phyloP scores from a whole-genome alignment of 208 protist species.

The Leptomonas pyrrhocoris region DNA sequence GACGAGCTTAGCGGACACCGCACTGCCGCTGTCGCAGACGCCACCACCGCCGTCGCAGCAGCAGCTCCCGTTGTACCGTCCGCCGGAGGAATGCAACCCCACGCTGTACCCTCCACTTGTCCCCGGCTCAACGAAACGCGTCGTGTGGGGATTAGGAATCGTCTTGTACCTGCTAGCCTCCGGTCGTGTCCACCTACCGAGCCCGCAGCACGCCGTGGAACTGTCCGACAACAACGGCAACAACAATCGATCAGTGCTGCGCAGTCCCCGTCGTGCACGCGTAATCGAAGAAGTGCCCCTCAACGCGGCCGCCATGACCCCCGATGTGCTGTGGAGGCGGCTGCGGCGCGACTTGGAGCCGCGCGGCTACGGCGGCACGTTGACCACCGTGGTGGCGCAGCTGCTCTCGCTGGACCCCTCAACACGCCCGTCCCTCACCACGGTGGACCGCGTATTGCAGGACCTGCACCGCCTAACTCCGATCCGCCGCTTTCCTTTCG shows the following conservation, averaged over 20 bases:
- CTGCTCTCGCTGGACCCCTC: slow-evolving; percentile 70
- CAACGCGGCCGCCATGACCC: slow-evolving; percentile 57
- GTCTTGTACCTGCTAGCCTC: slow-evolving; percentile 52
- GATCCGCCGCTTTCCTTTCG: slow-evolving; percentile 77
- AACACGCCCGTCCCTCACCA: slow-evolving; percentile 56
- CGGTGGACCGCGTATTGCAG: slow-evolving; percentile 48
- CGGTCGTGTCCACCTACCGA: slow-evolving; percentile 21
- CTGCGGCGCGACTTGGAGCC: slow-evolving; percentile 50
- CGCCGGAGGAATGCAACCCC: slow-evolving; percentile 28
- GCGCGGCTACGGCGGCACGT: slow-evolving; percentile 48
- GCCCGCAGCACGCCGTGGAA: neutral
- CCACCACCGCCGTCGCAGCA: too few species aligned
- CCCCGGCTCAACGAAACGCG: slow-evolving; percentile 29
- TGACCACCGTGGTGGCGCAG: slow-evolving; percentile 53
- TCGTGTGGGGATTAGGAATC: slow-evolving; percentile 66
- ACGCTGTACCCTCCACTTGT: neutral
- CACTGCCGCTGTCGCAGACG: too few species aligned
- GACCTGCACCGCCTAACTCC: slow-evolving; percentile 64
- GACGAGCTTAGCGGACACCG: neutral
- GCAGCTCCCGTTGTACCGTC: slow-evolving; percentile 6
- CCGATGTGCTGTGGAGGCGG: slow-evolving; percentile 44
- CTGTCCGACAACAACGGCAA: neutral
- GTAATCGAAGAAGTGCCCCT: slow-evolving; percentile 38
- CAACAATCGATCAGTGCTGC: neutral
- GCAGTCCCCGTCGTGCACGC: neutral